Percentiles rank a stretch among this genome's conserved stretches.
These are phyloP conservation scores for Suhomyces taliae DNA, from an alignment of 1,139 yeast species.

Conservation along the genomic window DNA sequence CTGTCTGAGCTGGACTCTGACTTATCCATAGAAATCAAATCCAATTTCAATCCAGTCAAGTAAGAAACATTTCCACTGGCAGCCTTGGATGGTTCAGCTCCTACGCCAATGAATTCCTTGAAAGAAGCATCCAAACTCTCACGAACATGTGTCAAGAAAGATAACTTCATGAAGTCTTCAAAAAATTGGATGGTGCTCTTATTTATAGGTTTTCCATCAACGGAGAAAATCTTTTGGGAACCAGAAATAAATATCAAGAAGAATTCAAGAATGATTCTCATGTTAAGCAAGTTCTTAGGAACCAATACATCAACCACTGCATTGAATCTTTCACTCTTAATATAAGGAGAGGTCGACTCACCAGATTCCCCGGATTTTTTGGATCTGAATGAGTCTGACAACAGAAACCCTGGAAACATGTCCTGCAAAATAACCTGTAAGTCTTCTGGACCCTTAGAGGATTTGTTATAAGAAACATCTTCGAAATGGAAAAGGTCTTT, in stretches of 20 bases:
- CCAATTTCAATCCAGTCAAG: slow-evolving; percentile 20
- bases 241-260: slow-evolving; percentile 59
- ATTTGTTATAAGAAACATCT: slow-evolving; percentile 38
- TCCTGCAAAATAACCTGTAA: slow-evolving; percentile 50
- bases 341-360: slow-evolving; percentile 45
- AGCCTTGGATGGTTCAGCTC: slow-evolving; percentile 8
- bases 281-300: slow-evolving; percentile 75
- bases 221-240: slow-evolving; percentile 33
- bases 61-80: slow-evolving; percentile 2
- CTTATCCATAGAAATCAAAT: slow-evolving; percentile 19
- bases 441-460: slow-evolving; percentile 42
- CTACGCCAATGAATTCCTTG: slow-evolving; percentile 30
- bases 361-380: slow-evolving; percentile 9
- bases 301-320: slow-evolving; percentile 67
- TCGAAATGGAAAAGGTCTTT: slow-evolving; percentile 51
- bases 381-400: slow-evolving; percentile 26
- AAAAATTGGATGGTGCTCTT: slow-evolving; percentile 49
- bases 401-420: slow-evolving; percentile 61
- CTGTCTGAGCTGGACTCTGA: slow-evolving; percentile 1
- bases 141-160: slow-evolving; percentile 66
- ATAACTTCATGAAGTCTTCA: slow-evolving; percentile 59
- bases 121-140: slow-evolving; percentile 47
- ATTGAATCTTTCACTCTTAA: slow-evolving; percentile 55
- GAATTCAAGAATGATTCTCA: slow-evolving; percentile 69
- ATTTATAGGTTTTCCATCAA: slow-evolving; percentile 16